phyloP scores from a whole-genome alignment of 345 rosid genomes.

The Xanthoceras sorbifolium region DNA sequence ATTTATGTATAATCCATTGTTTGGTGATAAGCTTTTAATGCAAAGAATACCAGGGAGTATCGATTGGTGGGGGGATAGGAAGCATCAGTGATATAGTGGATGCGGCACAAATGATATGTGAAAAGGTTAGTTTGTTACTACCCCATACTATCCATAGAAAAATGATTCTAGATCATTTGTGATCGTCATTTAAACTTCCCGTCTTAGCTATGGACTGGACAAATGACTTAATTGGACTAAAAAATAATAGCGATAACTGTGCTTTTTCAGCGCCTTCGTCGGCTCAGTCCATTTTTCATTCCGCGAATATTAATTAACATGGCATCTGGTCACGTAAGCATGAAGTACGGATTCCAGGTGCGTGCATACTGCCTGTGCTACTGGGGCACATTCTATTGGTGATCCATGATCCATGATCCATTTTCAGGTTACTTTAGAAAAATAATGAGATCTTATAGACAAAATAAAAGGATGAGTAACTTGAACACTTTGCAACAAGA shows the following conservation, averaged over 20 bases:
- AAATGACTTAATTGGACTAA: slow-evolving; percentile 14
- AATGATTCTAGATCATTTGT: slow-evolving; percentile 3
- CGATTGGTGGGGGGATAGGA: slow-evolving; percentile 96
- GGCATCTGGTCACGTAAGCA: slow-evolving; percentile 98
- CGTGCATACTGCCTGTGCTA: slow-evolving; percentile 26
- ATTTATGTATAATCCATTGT: not conserved
- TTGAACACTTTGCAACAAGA: not conserved
- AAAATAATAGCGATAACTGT: slow-evolving; percentile 18
- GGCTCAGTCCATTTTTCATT: slow-evolving; percentile 94
- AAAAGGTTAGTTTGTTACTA: slow-evolving; percentile 56
- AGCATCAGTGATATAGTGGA: slow-evolving; percentile 82
- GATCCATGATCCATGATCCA: not conserved
- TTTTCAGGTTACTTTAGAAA: not conserved
- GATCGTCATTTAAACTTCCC: not conserved
- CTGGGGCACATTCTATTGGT: no score
- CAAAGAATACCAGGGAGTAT: slow-evolving; percentile 67
- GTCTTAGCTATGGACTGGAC: slow-evolving; percentile 4
- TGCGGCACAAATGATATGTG: slow-evolving; percentile 86
- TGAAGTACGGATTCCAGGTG: slow-evolving; percentile 95
- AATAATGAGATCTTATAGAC: not conserved
- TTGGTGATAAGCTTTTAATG: not conserved
- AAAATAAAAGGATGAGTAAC: not conserved
- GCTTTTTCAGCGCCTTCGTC: slow-evolving; percentile 67
- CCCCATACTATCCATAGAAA: slow-evolving; percentile 6
- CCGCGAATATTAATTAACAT: slow-evolving; percentile 93